phyloP scores from a whole-genome alignment of 148 eudicot genomes.

The Rhododendron ferrugineum region DNA sequence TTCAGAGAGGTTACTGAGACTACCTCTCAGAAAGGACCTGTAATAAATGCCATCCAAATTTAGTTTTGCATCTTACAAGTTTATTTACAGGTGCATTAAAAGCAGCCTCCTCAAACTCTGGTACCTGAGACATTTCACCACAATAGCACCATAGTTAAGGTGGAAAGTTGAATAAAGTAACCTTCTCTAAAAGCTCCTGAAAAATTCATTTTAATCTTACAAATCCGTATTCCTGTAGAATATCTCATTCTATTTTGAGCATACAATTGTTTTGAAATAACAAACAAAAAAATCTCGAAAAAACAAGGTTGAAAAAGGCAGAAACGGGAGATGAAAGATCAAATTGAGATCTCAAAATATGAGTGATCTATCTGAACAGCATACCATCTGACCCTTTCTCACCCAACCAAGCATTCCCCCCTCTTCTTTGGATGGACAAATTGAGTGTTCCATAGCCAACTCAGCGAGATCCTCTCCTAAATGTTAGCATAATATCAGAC shows the following conservation, averaged over 20 bases:
- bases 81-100: constrained; percentile 69
- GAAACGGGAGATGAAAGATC: background rate
- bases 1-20: background rate
- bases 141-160: background rate
- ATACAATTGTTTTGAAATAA: background rate
- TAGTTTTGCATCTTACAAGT: constrained; percentile 75
- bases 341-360: background rate
- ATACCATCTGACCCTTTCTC: constrained; percentile 94
- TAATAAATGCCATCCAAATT: constrained; percentile 92
- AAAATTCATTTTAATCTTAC: background rate
- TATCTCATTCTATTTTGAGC: background rate
- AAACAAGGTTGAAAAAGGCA: background rate
- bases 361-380: constrained; percentile 10
- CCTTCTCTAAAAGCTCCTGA: background rate
- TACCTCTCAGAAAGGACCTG: constrained; percentile 96
- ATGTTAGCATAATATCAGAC: constrained; percentile 5
- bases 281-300: background rate
- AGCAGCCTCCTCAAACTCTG: constrained; percentile 97
- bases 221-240: background rate
- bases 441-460: constrained; percentile 75
- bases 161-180: background rate
- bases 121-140: constrained; percentile 42
- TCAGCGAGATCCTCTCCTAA: constrained; percentile 91
- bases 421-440: constrained; percentile 83
- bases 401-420: constrained; percentile 99